Evolutionary conservation across 1,284 basidiomycete species (phyloP), one percentile per base, ranked within the genome.

Genomic region (Ganoderma boninense): DNA sequence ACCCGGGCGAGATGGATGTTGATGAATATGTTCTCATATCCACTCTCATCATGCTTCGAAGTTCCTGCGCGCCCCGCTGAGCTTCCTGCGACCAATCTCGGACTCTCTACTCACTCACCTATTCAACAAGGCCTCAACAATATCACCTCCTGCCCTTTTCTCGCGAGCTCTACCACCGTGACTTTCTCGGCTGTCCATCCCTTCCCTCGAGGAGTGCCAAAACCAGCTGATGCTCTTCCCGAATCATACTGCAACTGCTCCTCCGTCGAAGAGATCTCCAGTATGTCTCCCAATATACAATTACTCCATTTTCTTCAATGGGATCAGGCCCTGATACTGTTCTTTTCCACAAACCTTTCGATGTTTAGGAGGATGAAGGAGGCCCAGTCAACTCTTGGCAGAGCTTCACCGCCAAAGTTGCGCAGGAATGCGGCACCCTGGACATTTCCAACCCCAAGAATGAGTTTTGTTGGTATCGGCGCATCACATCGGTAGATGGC

Each of bases 181-280:
- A 63, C 32, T 68, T 46, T 26, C 80, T 29, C 26, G 0, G 79
- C 79, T 49, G 82, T 81, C 78, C 79, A 23, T 80, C 71, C 29
- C 83, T 79, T 18, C 89, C 79, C 1, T 81, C 76, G 13, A 66
- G 56, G 35, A 87, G 75, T 76, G 52, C 52, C 14, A 14, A 16
- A 29, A 2, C 8, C 23, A 4, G 26, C 26, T 26, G 16, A 14
- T 79, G 78, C n/a, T 84, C 60, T 59, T 2, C 86, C 85, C 49
- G 82, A 73, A 44, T 69, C 69, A 0, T 79, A 76, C 29, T 35
- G 43, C 54, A 32, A 57, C 62, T 20, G 46, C 66, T 54, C 59
- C 61, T 62, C 44, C 61, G 32, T n/a, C 60, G 8, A 49, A 23
- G 38, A 46, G 46, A 56, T 42, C 62, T 35, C 44, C 56, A 32